Base-by-base conservation (phyloP, 352 stramenopile species). In the Pythium plurisporium region DNA sequence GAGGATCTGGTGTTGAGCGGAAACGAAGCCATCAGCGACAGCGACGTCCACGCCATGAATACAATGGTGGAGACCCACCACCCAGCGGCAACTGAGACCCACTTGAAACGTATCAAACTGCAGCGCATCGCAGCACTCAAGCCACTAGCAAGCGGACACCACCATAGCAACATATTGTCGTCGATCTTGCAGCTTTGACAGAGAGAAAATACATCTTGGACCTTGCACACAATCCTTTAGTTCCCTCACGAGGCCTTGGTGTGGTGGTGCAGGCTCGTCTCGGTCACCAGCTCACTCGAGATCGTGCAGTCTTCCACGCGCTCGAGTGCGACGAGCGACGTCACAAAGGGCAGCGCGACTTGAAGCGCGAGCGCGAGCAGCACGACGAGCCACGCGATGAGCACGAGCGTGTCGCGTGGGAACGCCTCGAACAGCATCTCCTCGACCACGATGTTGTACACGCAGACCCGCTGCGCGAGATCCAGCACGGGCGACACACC, bases 391-490 rank as follows among this genome's bases (percentile, higher is more conserved):
- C 81, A 89, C 31, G 44, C 73, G 12, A 87, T 72, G 2, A 91
- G 63, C 33, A 75, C 56, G 10, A 91, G 48, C 25, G 81, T 84
- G 30, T 78, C 44, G 49, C 55, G 69, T 3, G 81, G 81, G 27
- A 87, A 82, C 25, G 69, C 73, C n/a, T 47, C 67, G 12, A 87
- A 36, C 25, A 89, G 60, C 55, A 91, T 67, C 52, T 91, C 73
- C 43, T 91, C 81, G 19, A 91, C 76, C 12, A 87, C 71, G 55
- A 91, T 84, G 56, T 89, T 79, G 44, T 87, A 89, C 26, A 83
- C 71, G 54, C 78, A 91, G 43, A 75, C 58, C 12, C 73, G 62
- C 43, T 68, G 65, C 40, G 43, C 51, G 22, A 69, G 62, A n/a
- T 73, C 70, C 10, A 74, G 44, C 22, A 68, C 54, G 33, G 65